phyloP scores from a whole-genome alignment of 352 stramenopile species.

The Globisporangium carolinianum region DNA sequence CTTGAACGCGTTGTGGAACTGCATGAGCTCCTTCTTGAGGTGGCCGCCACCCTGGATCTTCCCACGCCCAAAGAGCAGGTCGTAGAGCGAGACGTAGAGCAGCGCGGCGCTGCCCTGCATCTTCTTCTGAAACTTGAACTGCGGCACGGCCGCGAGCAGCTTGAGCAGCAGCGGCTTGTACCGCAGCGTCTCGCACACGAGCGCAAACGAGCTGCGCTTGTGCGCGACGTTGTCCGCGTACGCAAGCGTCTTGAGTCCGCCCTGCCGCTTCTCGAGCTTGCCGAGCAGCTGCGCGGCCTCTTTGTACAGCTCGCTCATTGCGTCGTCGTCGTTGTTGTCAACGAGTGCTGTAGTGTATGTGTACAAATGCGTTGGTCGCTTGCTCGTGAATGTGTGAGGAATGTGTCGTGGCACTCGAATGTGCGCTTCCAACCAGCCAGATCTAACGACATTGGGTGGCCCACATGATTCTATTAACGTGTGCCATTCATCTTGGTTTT shows the following conservation, averaged over 20 bases:
- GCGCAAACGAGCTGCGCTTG: constrained; percentile 85
- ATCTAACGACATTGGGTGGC: too few species aligned
- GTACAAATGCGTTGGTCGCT: not conserved
- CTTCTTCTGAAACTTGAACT: constrained; percentile 60
- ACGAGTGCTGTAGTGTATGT: not conserved
- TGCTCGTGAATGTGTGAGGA: not conserved
- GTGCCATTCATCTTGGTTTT: too few species aligned
- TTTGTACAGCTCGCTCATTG: constrained; percentile 83
- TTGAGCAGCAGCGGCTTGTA: constrained; percentile 77
- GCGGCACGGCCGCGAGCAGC: constrained; percentile 60
- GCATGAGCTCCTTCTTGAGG: constrained; percentile 84
- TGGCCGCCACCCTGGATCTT: constrained; percentile 85
- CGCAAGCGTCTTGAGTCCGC: constrained; percentile 80
- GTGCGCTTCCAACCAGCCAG: too few species aligned
- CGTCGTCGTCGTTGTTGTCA: not conserved
- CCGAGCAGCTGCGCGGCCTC: constrained; percentile 68
- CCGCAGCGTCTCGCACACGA: constrained; percentile 85
- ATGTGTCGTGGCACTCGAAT: too few species aligned
- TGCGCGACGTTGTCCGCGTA: constrained; percentile 75
- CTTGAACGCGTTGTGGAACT: constrained; percentile 66
- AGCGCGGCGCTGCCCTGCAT: constrained; percentile 44
- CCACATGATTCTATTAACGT: too few species aligned
- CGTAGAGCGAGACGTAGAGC: constrained; percentile 82
- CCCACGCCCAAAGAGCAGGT: constrained; percentile 76
- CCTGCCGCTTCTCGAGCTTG: constrained; percentile 70